phyloP scores from a whole-genome alignment of 805 yeast species.

The Lipomyces chichibuensis region DNA sequence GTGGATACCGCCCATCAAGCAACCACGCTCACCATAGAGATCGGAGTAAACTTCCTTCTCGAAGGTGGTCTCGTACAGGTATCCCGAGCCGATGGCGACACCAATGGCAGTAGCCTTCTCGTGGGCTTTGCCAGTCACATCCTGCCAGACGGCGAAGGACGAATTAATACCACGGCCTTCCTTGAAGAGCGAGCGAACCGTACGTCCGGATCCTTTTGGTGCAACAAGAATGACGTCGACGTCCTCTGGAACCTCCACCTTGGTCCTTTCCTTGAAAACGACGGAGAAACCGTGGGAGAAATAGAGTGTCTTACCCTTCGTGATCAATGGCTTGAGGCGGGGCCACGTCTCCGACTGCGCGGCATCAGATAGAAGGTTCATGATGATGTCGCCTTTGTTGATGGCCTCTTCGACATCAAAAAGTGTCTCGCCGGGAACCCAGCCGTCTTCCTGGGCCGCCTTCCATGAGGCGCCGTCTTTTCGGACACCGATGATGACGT shows the following conservation, averaged over 20 bases:
- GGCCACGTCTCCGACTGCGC: slow-evolving; percentile 99
- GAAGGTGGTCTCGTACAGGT: slow-evolving; percentile 99
- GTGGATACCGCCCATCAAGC: slow-evolving; percentile 99
- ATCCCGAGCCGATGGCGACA: slow-evolving; percentile 99
- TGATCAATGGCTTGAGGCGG: slow-evolving; percentile 81
- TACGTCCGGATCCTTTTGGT: slow-evolving; percentile 99
- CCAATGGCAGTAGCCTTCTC: slow-evolving; percentile 98
- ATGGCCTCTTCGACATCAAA: slow-evolving; percentile 95
- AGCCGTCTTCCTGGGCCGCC: slow-evolving; percentile 98
- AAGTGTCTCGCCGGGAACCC: slow-evolving; percentile 99
- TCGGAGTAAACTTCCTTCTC: slow-evolving; percentile 99
- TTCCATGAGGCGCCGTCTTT: slow-evolving; percentile 99
- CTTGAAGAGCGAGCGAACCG: slow-evolving; percentile 98
- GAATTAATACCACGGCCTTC: slow-evolving; percentile 99
- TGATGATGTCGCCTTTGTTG: slow-evolving; percentile 85
- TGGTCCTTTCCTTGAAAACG: slow-evolving; percentile 95
- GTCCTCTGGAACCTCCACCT: slow-evolving; percentile 93
- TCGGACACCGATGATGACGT: slow-evolving; percentile 97
- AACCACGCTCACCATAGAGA: slow-evolving; percentile 99
- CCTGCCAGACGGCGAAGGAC: slow-evolving; percentile 99
- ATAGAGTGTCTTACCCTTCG: slow-evolving; percentile 97
- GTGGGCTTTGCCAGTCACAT: slow-evolving; percentile 98
- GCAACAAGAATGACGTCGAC: slow-evolving; percentile 98
- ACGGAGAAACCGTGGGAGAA: slow-evolving; percentile 99
- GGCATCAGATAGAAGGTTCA: slow-evolving; percentile 98